phyloP scores from a whole-genome alignment of 371 early-diverging fungal species.

The Apophysomyces sp. region DNA sequence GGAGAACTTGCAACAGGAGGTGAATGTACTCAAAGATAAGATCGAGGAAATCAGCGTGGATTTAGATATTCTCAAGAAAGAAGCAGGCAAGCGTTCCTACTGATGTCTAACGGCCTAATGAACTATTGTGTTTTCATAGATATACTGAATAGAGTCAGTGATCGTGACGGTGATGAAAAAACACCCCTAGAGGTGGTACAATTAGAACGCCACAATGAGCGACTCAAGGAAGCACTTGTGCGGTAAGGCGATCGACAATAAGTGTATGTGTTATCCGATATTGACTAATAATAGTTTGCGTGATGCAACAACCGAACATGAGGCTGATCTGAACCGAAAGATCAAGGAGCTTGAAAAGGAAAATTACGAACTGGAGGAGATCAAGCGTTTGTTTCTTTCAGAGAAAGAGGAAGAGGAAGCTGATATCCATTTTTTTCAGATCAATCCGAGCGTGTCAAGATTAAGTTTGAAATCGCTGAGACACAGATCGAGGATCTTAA shows the following conservation, averaged over 20 bases:
- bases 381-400: conserved; percentile 17
- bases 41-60: conserved; percentile 78
- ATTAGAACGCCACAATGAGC: conserved; percentile 80
- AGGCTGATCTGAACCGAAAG: conserved; percentile 65
- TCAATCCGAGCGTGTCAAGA: conserved; percentile 58
- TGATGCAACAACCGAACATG: conserved; percentile 76
- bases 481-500: conserved; percentile 80
- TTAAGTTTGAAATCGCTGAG: conserved; percentile 61
- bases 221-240: conserved; percentile 84
- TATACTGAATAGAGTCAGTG: conserved; percentile 37
- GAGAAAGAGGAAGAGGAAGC: neutral
- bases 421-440: conserved; percentile 19
- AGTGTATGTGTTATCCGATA: neutral
- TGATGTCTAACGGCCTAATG: too few relatives aligned
- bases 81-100: conserved; percentile 32
- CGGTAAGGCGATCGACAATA: conserved; percentile 39
- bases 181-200: conserved; percentile 66
- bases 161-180: conserved; percentile 30
- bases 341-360: conserved; percentile 75
- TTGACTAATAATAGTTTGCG: conserved; percentile 54
- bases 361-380: conserved; percentile 56
- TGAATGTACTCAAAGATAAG: conserved; percentile 70
- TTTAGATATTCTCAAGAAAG: conserved; percentile 68
- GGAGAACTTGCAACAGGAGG: conserved; percentile 76
- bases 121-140: conserved; percentile 13